A percentile compares a stretch with the other conserved stretches of the same genome.
phyloP scores from a whole-genome alignment of 2,329 filamentous ascomycete genomes.

The Ceratocystis smalleyi region DNA sequence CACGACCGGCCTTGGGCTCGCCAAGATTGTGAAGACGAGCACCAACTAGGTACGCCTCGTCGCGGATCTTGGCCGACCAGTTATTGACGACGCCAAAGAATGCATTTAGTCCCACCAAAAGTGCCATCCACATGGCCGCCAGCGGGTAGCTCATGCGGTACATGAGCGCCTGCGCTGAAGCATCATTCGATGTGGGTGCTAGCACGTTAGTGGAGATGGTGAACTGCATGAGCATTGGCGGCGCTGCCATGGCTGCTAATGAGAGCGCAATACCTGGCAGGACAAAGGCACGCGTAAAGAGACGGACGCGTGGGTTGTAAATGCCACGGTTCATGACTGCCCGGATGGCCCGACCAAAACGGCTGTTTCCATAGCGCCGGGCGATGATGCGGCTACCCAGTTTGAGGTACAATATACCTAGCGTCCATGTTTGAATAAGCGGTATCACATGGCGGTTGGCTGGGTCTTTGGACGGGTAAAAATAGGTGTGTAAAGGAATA shows the following conservation, averaged over 20 bases:
- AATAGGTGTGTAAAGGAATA: conserved; percentile 71
- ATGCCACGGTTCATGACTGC: conserved; percentile 61
- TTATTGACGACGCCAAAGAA: conserved; percentile 45
- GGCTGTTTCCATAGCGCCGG: conserved; percentile 28
- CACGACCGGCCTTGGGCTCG: background rate
- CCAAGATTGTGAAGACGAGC: conserved; percentile 92
- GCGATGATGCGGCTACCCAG: conserved; percentile 42
- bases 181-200: conserved; percentile 19
- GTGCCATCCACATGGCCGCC: conserved; percentile 33
- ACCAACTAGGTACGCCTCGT: conserved; percentile 92
- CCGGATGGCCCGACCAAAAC: conserved; percentile 57
- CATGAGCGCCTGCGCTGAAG: conserved; percentile 25
- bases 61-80: conserved; percentile 73
- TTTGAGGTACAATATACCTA: conserved; percentile 81
- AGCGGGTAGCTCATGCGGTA: conserved; percentile 56
- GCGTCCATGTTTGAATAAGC: conserved; percentile 83
- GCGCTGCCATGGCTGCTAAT: conserved; percentile 44
- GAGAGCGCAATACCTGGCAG: conserved; percentile 55
- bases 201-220: conserved; percentile 15
- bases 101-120: conserved; percentile 32
- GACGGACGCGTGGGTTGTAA: conserved; percentile 57
- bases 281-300: conserved; percentile 79
- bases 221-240: conserved; percentile 30
- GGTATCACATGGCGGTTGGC: conserved; percentile 52
- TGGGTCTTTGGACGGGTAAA: conserved; percentile 29